Base-by-base conservation (phyloP, 2,329 filamentous ascomycete genomes). In the Keithomyces neogunnii region DNA sequence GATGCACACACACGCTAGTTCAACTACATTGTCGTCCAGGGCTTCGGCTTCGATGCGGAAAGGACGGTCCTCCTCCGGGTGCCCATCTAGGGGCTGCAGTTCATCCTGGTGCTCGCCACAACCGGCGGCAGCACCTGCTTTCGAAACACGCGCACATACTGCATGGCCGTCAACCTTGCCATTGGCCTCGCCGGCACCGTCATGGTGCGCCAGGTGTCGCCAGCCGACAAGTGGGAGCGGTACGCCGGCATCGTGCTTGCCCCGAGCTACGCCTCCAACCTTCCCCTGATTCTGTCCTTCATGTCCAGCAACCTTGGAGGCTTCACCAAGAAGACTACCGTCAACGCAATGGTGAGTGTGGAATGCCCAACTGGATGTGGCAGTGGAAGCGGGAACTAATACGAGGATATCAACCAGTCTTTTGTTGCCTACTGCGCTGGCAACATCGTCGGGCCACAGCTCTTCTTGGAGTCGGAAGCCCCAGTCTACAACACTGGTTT, bases 401-500 rank as follows among this genome's bases (percentile, higher is more conserved):
- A 42, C 26, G 39, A 19, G 19, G 19, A 19, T 42, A 42, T 40
- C 19, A 40, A 13, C 58, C n/a, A n/a, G 56, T 49, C 79, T 53
- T 84, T 84, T 59, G 69, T 84, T 44, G 74, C 75, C 1, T 83
- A 80, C 74, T 78, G 76, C 40, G 67, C 73, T 0, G 82, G 81
- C 1, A 85, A 85, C 58, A 76, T 81, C 4, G 74, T 80, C 32
- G 80, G 77, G 0, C 80, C 81, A 0, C 80, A 83, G 59, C 71
- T 82, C 3, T 84, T 84, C 66, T 66, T 78, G 11, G 66, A 70
- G 19, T 66, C 64, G 43, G 78, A 86, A 59, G 71, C 73, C 0
- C 82, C 83, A 0, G 66, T 73, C 1, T 87, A 86, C 60, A 73
- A 76, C 43, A 81, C 78, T 40, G 82, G 80, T 0, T 83, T 84